Percentiles rank a stretch among this genome's conserved stretches.
phyloP scores from a whole-genome alignment of 306 rosid genomes.

The Dryas octopetala region DNA sequence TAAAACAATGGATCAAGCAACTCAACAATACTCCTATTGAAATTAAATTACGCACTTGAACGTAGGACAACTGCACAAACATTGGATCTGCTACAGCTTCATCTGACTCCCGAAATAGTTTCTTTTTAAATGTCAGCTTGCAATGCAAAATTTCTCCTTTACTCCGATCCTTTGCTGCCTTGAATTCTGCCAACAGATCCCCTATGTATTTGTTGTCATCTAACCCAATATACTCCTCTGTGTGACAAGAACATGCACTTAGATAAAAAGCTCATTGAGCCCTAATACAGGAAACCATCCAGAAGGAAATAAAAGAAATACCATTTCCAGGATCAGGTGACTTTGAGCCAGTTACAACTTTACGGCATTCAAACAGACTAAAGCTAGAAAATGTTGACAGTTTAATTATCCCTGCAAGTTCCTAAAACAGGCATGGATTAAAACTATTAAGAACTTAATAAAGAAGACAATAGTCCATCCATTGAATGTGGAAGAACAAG shows the following conservation, averaged over 20 bases:
- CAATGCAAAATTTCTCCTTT: constrained; percentile 94
- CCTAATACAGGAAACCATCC: constrained; percentile 19
- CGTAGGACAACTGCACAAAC: constrained; percentile 90
- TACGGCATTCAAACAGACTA: constrained; percentile 81
- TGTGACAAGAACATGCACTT: constrained; percentile 33
- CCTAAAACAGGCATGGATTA: constrained; percentile 50
- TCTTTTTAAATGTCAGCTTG: constrained; percentile 79
- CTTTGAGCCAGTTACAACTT: constrained; percentile 70
- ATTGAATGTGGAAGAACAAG: not conserved
- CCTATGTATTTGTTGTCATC: constrained; percentile 92
- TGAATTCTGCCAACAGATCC: constrained; percentile 81
- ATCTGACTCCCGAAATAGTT: constrained; percentile 89
- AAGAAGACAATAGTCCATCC: not conserved
- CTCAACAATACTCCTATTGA: constrained; percentile 8
- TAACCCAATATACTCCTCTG: constrained; percentile 86
- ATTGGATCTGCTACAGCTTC: constrained; percentile 89
- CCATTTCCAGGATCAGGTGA: constrained; percentile 83
- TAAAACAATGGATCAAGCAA: not conserved
- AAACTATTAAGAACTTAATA: constrained; percentile 13
- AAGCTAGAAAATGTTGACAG: constrained; percentile 76
- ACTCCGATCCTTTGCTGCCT: constrained; percentile 82
- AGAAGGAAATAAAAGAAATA: constrained; percentile 27
- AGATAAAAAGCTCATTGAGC: constrained; percentile 27
- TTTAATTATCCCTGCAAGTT: constrained; percentile 84
- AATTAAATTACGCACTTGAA: constrained; percentile 58